phyloP scores from a whole-genome alignment of 1,284 basidiomycete species.

The Ustilago trichophora region DNA sequence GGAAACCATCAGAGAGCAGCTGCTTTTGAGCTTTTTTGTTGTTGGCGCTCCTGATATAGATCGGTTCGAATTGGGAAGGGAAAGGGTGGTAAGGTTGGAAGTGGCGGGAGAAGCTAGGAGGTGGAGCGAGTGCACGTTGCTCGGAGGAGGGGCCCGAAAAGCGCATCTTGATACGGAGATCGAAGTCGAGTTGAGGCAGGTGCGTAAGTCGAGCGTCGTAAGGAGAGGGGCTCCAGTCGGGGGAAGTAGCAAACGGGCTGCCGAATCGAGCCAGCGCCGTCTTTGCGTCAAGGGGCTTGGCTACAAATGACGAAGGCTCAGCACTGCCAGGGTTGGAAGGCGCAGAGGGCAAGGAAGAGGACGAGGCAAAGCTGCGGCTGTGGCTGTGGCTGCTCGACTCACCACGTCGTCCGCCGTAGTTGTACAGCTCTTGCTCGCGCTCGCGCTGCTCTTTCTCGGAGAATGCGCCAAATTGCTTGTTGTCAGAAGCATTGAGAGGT shows the following conservation, averaged over 20 bases:
- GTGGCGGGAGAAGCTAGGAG: no score
- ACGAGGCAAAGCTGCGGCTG: not conserved
- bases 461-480: not conserved
- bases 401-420: not conserved
- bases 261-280: conserved; percentile 9
- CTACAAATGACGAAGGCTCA: no score
- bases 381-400: no score
- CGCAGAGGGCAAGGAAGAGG: not conserved
- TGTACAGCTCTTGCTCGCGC: conserved; percentile 8
- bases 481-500: not conserved
- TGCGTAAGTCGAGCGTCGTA: conserved; percentile 11
- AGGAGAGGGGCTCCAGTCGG: conserved; percentile 8
- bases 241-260: conserved; percentile 9
- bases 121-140: not conserved
- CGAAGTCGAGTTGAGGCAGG: conserved; percentile 3
- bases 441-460: conserved; percentile 5
- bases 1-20: conserved; percentile 22
- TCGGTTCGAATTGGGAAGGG: conserved; percentile 2
- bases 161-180: conserved; percentile 27
- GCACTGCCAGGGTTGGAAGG: no score
- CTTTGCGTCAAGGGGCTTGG: conserved; percentile 6
- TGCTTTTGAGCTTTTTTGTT: conserved; percentile 10
- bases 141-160: conserved; percentile 24
- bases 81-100: no score
- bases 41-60: conserved; percentile 12